These are phyloP conservation scores for Lantana camara DNA, from an alignment of 257 asterid genomes.

Conservation along the genomic window DNA sequence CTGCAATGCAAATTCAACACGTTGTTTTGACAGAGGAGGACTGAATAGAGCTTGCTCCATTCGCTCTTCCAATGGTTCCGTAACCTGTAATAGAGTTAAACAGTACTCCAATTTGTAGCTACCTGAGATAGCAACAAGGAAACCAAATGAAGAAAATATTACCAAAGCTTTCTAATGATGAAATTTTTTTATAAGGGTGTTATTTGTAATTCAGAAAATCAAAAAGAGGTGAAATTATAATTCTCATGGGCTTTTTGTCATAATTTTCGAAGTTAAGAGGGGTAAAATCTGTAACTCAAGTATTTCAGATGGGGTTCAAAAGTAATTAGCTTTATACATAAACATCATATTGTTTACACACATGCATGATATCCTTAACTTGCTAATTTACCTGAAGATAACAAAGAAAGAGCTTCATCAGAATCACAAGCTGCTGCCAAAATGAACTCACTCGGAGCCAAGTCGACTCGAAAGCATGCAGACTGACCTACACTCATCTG, in stretches of 20 bases:
- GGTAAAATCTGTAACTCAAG: too few species aligned
- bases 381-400: slow-evolving; percentile 58
- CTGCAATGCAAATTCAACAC: slow-evolving; percentile 84
- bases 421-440: slow-evolving; percentile 72
- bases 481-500: slow-evolving; percentile 83
- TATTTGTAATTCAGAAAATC: too few species aligned
- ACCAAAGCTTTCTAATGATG: background rate
- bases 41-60: slow-evolving; percentile 92
- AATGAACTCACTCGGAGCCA: slow-evolving; percentile 65
- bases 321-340: too few species aligned
- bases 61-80: slow-evolving; percentile 91
- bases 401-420: slow-evolving; percentile 42
- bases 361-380: too few species aligned
- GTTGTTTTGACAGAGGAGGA: slow-evolving; percentile 92
- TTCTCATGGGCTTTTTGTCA: too few species aligned
- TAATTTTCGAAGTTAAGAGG: too few species aligned
- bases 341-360: too few species aligned
- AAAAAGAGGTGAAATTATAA: too few species aligned
- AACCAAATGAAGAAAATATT: background rate
- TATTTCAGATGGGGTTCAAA: too few species aligned
- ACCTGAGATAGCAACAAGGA: slow-evolving; percentile 37
- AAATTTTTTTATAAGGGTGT: too few species aligned
- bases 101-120: slow-evolving; percentile 68
- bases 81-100: slow-evolving; percentile 63
- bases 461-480: slow-evolving; percentile 58